Percentiles rank a stretch among this genome's conserved stretches.
phyloP scores from a whole-genome alignment of 73 alveolate genomes.

The Halteria grandinella region DNA sequence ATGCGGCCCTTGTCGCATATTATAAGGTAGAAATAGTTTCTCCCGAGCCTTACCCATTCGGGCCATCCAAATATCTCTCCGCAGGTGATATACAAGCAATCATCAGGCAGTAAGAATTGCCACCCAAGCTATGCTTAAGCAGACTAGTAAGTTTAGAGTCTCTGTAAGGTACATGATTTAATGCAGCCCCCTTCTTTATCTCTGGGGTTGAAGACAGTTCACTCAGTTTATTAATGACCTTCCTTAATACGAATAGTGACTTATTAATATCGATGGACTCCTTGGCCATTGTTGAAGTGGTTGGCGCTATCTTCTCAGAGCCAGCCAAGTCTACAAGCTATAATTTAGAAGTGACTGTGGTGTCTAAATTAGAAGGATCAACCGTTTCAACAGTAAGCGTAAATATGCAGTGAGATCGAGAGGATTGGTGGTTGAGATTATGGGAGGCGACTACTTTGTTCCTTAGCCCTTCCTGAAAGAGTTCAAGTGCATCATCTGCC shows the following conservation, averaged over 20 bases:
- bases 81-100: slow-evolving; percentile 97
- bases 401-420: slow-evolving; percentile 96
- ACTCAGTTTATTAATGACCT: slow-evolving; percentile 85
- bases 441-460: slow-evolving; percentile 95
- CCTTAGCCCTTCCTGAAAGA: slow-evolving; percentile 83
- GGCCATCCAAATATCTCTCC: slow-evolving; percentile 78
- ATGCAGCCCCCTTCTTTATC: slow-evolving; percentile 66
- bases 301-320: slow-evolving; percentile 81
- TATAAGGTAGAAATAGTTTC: slow-evolving; percentile 91
- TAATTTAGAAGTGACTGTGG: slow-evolving; percentile 76
- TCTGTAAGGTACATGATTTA: slow-evolving; percentile 93
- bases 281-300: slow-evolving; percentile 91
- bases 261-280: slow-evolving; percentile 96
- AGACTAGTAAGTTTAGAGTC: slow-evolving; percentile 96
- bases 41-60: no score
- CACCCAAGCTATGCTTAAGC: slow-evolving; percentile 95
- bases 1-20: slow-evolving; percentile 96
- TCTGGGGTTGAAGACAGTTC: slow-evolving; percentile 83
- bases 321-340: slow-evolving; percentile 87
- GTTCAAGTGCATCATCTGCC: slow-evolving; percentile 73
- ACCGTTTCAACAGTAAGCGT: slow-evolving; percentile 85
- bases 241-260: slow-evolving; percentile 92
- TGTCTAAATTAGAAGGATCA: slow-evolving; percentile 81
- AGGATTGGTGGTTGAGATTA: slow-evolving; percentile 88
- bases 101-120: slow-evolving; percentile 95